Conservation (phyloP, 2,329 filamentous ascomycete genomes). For the Colletotrichum neosansevieriae region DNA sequence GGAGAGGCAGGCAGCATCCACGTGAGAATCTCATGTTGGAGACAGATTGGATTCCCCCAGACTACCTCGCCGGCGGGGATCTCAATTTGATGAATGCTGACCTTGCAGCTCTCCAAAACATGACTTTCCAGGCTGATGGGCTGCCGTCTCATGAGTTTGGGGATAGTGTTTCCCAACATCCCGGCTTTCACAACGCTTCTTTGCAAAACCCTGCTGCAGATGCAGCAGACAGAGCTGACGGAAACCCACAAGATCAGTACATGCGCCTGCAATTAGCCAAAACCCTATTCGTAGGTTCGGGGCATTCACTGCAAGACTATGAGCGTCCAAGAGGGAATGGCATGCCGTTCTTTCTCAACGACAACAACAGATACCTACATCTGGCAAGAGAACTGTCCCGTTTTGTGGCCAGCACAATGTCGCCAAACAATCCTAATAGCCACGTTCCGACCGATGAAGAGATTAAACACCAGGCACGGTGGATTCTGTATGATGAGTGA, state of each 20-base stretch:
- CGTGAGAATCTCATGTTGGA: not conserved
- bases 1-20: not conserved
- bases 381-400: conserved; percentile 43
- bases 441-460: conserved; percentile 52
- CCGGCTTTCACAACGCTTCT: not conserved
- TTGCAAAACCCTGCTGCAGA: not conserved
- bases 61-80: no score
- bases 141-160: not conserved
- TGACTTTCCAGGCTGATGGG: not conserved
- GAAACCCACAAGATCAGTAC: conserved; percentile 13
- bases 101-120: not conserved
- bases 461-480: conserved; percentile 49
- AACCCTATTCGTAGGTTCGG: conserved; percentile 17
- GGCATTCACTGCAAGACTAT: not conserved
- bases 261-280: conserved; percentile 17
- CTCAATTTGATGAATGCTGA: not conserved
- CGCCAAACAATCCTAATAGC: conserved; percentile 46
- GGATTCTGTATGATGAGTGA: conserved; percentile 49
- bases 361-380: conserved; percentile 45
- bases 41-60: not conserved
- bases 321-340: conserved; percentile 12
- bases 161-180: not conserved
- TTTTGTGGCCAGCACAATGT: conserved; percentile 47
- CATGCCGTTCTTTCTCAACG: conserved; percentile 42
- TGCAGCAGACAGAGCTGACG: not conserved